Evolutionary conservation across 2,329 filamentous ascomycete species (phyloP), one percentile per base, ranked within the genome.

Genomic region (Beauveria asiatica): DNA sequence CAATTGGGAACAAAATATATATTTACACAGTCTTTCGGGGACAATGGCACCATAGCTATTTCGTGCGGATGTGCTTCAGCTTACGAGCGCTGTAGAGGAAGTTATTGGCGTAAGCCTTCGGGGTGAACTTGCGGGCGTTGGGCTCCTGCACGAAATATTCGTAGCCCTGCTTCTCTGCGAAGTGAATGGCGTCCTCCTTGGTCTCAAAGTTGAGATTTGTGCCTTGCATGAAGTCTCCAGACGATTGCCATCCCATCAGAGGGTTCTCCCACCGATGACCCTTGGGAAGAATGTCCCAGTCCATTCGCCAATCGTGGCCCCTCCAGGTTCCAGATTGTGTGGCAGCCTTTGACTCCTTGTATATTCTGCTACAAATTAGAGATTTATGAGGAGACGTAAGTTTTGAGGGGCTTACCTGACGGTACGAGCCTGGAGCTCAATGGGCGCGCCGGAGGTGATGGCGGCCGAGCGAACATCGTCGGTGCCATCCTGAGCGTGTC

Each of bases 71-170:
- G 70, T 88, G 84, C 83, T 97, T 97, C 73, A 97, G 79, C 83
- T 93, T 94, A 75, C 84, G 87, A 13, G 89, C 79, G 64, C 86
- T 86, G 79, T 95, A 92, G 64, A 92, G 72, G 76, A 97, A 99
- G 79, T 97, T 96, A 76, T 96, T 95, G 63, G 94, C 93, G 74
- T 99, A 99, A 11, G 90, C 89, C 84, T 99, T 99, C 63, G 92
- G 90, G 17, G 85, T 79, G 68, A 97, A 87, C 70, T 87, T 89
- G 71, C 94, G 86, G 75, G 85, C 84, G 70, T 97, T 95, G 41
- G 94, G 93, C 78, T 97, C 94, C 80, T 97, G 94, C 25, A 99
- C 92, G 73, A 94, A 97, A 76, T 96, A 99, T 73, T 99, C 93
- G 73, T 99, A 99, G 41, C 95, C 94, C 76, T 99, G 94, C 83